These are phyloP conservation scores for Ormosia emarginata DNA, from an alignment of 306 rosid species.

Conservation along the genomic window DNA sequence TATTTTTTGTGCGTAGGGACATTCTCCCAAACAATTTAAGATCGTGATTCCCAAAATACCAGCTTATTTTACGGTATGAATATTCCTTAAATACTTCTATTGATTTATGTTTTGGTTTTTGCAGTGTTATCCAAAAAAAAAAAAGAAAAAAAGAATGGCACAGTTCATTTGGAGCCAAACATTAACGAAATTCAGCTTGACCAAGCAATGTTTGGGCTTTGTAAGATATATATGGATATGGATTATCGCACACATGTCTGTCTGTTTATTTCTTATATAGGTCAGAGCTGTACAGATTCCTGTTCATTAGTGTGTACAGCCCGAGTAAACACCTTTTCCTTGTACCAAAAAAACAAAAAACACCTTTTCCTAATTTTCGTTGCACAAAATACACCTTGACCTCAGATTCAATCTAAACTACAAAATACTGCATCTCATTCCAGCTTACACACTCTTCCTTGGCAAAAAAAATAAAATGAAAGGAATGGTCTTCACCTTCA, in stretches of 20 bases:
- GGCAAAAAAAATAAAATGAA: not conserved
- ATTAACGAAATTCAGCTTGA: not conserved
- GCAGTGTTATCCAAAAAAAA: not conserved
- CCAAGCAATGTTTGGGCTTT: not conserved
- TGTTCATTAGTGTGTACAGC: not conserved
- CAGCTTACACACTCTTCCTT: not conserved
- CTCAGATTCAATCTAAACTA: not conserved
- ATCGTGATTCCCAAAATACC: conserved; percentile 64
- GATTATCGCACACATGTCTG: not conserved
- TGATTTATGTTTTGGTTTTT: not conserved
- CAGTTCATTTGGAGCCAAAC: not conserved
- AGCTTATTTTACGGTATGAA: conserved; percentile 72
- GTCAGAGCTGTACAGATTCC: not conserved
- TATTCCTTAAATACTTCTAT: not conserved
- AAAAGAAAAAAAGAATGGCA: not conserved
- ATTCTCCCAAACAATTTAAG: conserved; percentile 66
- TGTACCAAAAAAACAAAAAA: not conserved
- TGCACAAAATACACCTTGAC: not conserved
- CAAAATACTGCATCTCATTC: not conserved
- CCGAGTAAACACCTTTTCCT: not conserved
- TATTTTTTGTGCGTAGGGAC: conserved; percentile 44
- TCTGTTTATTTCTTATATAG: not conserved
- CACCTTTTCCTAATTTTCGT: not conserved
- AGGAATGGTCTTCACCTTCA: not conserved
- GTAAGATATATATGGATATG: not conserved